Evolutionary conservation across 306 rosid genomes (phyloP), one percentile per base, ranked within the genome.

Genomic region (Prunus mira): DNA sequence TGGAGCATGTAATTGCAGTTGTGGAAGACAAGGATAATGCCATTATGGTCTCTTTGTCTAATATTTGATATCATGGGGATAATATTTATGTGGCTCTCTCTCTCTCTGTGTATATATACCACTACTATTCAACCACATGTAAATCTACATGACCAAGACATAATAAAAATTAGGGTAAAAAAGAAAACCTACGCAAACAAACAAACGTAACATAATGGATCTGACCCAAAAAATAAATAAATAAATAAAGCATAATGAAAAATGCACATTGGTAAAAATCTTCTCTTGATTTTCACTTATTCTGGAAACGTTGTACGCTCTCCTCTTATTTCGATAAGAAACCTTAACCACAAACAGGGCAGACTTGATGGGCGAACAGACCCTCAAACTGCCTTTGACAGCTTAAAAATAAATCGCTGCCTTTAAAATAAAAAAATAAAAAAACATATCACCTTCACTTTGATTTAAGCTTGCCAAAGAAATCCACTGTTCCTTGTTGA

Each of bases 21-120:
- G 77, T 6, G 51, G 69, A 47, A 63, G 81, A 67, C 50, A 76
- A 25, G 12, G 82, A 82, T 43, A 70, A 51, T 38, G 84, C 82
- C 88, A 82, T 85, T 24, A 38, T 4, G 10, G n/a, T 56, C 28
- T 9, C 25, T 55, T n/a, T 34, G 27, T 20, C 61, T 20, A 56
- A 8, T 22, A 22, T 19, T 56, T 9, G 4, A 24, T 12, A 60
- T 60, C 7, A 25, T 60, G 65, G 9, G 65, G 65, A 60, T 60
- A 60, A 60, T 12, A 60, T 60, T 22, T 60, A 60, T 60, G 65
- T 15, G 65, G 38, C 65, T 24, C 65, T 58, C 17, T 12, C 18
- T 12, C 43, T 6, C 41, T 24, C 28, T 28, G 4, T 28, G 30
- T 0, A 6, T 34, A 34, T 34, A 14, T 1, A 18, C 22, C 6